These are phyloP conservation scores for Magnolia officinalis DNA, from an alignment of 164 flowering plant genomes.

Conservation along the genomic window DNA sequence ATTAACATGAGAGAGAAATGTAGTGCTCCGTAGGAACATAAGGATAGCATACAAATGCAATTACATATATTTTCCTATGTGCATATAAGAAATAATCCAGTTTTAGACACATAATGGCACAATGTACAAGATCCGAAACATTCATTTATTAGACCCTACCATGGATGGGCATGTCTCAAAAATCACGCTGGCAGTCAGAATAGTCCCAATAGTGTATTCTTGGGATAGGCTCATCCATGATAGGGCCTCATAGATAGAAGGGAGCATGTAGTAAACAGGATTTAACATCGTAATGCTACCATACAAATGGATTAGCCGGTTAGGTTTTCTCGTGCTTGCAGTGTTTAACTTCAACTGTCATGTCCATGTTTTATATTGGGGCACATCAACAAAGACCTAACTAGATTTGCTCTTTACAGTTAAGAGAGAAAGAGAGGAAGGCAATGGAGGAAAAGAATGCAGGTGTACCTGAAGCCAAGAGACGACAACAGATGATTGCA, in stretches of 20 bases:
- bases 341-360: background rate
- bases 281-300: too few species aligned
- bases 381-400: background rate
- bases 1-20: too few species aligned
- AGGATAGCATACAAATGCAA: too few species aligned
- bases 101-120: too few species aligned
- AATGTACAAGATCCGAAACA: too few species aligned
- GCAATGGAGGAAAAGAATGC: slow-evolving; percentile 56
- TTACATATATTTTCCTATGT: too few species aligned
- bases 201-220: background rate
- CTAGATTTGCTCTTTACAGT: slow-evolving; percentile 34
- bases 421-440: slow-evolving; percentile 58
- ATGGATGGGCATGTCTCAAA: too few species aligned
- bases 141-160: too few species aligned
- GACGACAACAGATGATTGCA: slow-evolving; percentile 53
- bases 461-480: slow-evolving; percentile 65
- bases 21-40: too few species aligned
- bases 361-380: background rate
- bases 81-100: too few species aligned
- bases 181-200: background rate
- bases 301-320: too few species aligned
- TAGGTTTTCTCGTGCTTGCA: background rate
- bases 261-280: background rate
- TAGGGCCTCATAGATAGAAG: background rate
- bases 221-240: background rate